phyloP scores from a whole-genome alignment of 2,329 filamentous ascomycete species.

The Colletotrichum sp. region DNA sequence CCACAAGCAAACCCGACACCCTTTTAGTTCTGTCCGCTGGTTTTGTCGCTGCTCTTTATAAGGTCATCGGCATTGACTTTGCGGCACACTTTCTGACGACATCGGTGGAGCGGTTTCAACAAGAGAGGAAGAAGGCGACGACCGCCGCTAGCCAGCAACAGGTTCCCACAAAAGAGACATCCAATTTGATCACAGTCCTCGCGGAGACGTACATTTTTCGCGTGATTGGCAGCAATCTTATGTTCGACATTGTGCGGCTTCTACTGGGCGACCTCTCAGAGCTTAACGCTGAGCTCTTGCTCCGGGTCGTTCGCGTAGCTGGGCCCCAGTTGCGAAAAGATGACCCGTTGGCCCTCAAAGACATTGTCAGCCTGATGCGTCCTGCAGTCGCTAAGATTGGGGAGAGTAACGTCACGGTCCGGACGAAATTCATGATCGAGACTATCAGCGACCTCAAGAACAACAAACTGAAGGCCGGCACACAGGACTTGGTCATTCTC shows the following conservation, averaged over 20 bases:
- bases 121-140: constrained; percentile 59
- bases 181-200: constrained; percentile 83
- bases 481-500: constrained; percentile 72
- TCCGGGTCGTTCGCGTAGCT: constrained; percentile 82
- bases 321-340: constrained; percentile 87
- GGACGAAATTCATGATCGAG: constrained; percentile 97
- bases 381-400: constrained; percentile 72
- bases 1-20: constrained; percentile 80
- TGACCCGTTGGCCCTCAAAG: constrained; percentile 85
- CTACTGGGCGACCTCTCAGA: constrained; percentile 80
- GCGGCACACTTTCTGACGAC: constrained; percentile 85
- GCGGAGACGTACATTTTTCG: constrained; percentile 93
- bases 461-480: constrained; percentile 82
- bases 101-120: constrained; percentile 76
- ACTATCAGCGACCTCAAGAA: constrained; percentile 95
- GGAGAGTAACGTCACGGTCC: constrained; percentile 76
- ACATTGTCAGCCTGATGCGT: constrained; percentile 83
- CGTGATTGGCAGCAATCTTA: constrained; percentile 78
- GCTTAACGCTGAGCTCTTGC: constrained; percentile 84
- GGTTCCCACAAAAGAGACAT: constrained; percentile 60
- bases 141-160: constrained; percentile 32
- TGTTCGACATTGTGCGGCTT: constrained; percentile 89
- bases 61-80: constrained; percentile 85
- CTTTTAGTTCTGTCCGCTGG: constrained; percentile 91
- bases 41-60: constrained; percentile 88